phyloP scores from a whole-genome alignment of 352 stramenopile genomes.

The Elongisporangium prolatum region DNA sequence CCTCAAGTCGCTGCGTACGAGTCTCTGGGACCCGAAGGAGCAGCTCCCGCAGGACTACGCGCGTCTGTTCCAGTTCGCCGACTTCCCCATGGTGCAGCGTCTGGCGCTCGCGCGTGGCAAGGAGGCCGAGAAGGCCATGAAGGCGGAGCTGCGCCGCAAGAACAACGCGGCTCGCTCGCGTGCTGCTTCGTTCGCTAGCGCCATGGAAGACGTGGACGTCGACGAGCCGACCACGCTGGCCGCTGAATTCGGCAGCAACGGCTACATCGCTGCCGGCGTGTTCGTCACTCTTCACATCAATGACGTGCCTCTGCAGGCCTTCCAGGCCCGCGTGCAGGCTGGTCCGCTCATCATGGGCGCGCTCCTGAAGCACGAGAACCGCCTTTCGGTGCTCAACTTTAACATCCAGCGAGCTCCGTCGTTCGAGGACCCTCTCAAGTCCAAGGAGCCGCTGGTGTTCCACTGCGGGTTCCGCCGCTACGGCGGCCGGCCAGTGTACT shows the following conservation, averaged over 20 bases:
- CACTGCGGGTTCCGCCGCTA: slow-evolving; percentile 96
- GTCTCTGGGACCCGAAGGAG: slow-evolving; percentile 97
- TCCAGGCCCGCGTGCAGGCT: slow-evolving; percentile 48
- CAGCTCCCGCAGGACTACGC: slow-evolving; percentile 97
- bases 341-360: slow-evolving; percentile 74
- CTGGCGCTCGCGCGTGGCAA: slow-evolving; percentile 84
- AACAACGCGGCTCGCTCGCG: slow-evolving; percentile 39
- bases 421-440: slow-evolving; percentile 92
- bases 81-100: slow-evolving; percentile 94
- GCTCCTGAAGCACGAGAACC: slow-evolving; percentile 96
- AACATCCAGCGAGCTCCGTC: slow-evolving; percentile 83
- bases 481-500: slow-evolving; percentile 93
- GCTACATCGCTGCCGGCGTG: slow-evolving; percentile 90
- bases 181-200: slow-evolving; percentile 44
- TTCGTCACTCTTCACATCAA: slow-evolving; percentile 91
- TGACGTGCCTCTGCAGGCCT: slow-evolving; percentile 51
- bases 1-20: slow-evolving; percentile 96
- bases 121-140: slow-evolving; percentile 65
- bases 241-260: slow-evolving; percentile 61
- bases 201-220: slow-evolving; percentile 79
- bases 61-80: slow-evolving; percentile 95
- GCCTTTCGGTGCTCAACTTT: slow-evolving; percentile 97
- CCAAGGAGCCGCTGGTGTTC: slow-evolving; percentile 95
- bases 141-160: slow-evolving; percentile 59
- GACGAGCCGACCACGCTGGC: slow-evolving; percentile 28